Base-by-base conservation (phyloP, 495 filamentous ascomycete genomes). In the Xylaria curta region DNA sequence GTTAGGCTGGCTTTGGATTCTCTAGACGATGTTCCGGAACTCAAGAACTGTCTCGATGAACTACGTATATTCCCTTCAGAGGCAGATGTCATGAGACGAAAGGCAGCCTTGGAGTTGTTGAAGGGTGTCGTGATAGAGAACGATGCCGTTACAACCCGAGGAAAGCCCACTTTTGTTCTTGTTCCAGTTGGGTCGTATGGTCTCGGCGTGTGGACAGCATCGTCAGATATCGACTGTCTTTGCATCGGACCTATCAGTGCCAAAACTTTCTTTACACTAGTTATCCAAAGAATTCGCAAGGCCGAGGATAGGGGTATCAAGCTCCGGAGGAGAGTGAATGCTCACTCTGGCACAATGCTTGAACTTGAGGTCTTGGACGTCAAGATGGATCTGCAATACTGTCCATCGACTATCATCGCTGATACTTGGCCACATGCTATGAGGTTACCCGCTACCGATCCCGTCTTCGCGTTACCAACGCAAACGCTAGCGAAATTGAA, bases 361-460 rank as follows among this genome's bases (percentile, higher is more conserved):
- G 87, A 90, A 72, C 76, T 90, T 5, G 81, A 84, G 62, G 79
- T 89, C 33, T 72, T 74, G 7, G 78, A 74, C 46, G 81, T 90
- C 71, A 87, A 80, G 64, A 80, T 89, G 67, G 86, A 89, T 74
- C 76, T 91, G 67, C 88, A 89, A 63, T 90, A 90, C 75, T 90
- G 88, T 74, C 82, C 88, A 0, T 85, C 88, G 7, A 75, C 82
- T 3, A 74, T 79, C 49, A 69, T 89, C 15, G 80, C 85, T 7
- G 78, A 85, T 61, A 80, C 75, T 33, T 86, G 78, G 78, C 83
- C 83, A 9, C 58, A 77, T 9, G 76, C 77, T 8, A 73, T 85
- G 19, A 75, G 63, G 3, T 26, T 77, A 9, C 79, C 82, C 0
- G 54, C 81, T 2, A 76, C 76, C 10, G 82, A 87, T 65, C 82